Evolutionary conservation across 1,284 basidiomycete genomes (phyloP), one percentile per base, ranked within the genome.

Genomic region (Sanghuangporus baumii): DNA sequence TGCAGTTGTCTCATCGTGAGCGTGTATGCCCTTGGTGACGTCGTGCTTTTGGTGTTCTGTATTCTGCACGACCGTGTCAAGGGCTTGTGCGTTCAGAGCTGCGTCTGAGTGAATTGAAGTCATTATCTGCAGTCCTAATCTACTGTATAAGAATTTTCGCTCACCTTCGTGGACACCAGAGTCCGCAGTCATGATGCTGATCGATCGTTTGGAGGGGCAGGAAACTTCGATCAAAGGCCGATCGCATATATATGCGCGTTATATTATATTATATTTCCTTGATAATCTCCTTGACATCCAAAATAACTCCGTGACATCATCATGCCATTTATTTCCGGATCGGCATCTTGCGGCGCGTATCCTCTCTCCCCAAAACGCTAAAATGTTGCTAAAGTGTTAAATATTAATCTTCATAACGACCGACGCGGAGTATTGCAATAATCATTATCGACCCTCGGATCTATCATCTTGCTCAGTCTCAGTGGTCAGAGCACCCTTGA

Each of bases 51-150:
- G 20, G 31, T 47, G 41, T 6, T 57, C 38, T 31, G 52, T 43
- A 38, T 61, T 65, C 40, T 65, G 60, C 6, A 65, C 63, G 48
- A 60, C 60, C 12, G 63, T 60, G 11, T 37, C 47, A 9, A 65
- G 63, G 9, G 63, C 63, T 34, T 61, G 59, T 31, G 59, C 20
- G 23, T 43, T n/a, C 31, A 64, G 59, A 14, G 37, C 46, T 55
- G 57, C 57, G n/a, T 63, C 62, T 63, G 26, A 16, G 47, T 6
- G 7, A 16, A n/a, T 20, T 31, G 26, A 31, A 57, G 31, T 38
- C 34, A 26, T 36, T 34, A 12, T 20, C 54, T 41, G 20, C 43
- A 58, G 34, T 56, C 18, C 6, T 23, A 23, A 23, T 23, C 36
- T 9, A 23, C 11, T 12, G 5, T n/a, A 16, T 20, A 1, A 9